A percentile compares a stretch with the other conserved stretches of the same genome.
Conservation (phyloP, 768 basidiomycete genomes). For the Trametes cinnabarina region DNA sequence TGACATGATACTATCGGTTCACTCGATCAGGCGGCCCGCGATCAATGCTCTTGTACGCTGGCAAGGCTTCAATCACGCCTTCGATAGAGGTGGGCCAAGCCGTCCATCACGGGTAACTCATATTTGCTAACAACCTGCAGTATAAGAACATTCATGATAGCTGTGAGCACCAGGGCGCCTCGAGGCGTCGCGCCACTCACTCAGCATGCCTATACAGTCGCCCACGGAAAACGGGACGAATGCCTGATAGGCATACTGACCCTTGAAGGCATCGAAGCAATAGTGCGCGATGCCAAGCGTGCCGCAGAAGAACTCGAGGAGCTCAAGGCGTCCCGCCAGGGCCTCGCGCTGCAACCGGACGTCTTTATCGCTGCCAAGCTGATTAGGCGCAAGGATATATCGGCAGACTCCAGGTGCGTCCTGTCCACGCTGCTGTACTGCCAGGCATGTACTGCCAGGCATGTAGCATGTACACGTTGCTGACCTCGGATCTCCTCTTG, state of each 20-base stretch:
- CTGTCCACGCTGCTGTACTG: not conserved
- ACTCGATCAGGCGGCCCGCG: slow-evolving; percentile 4
- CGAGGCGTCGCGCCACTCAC: too few species aligned
- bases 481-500: too few species aligned
- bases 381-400: slow-evolving; percentile 13
- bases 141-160: slow-evolving; percentile 25
- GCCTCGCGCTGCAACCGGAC: slow-evolving; percentile 22
- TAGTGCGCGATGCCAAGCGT: slow-evolving; percentile 21
- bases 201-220: slow-evolving; percentile 2
- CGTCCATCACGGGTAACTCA: not conserved
- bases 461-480: too few species aligned
- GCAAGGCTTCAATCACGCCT: slow-evolving; percentile 23
- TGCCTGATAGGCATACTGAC: slow-evolving; percentile 22
- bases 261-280: slow-evolving; percentile 18
- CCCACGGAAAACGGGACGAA: slow-evolving; percentile 23
- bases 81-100: slow-evolving; percentile 19
- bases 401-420: slow-evolving; percentile 19
- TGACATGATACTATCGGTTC: too few species aligned
- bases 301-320: slow-evolving; percentile 18
- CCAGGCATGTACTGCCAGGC: too few species aligned
- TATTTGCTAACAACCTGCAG: not conserved
- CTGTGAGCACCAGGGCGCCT: too few species aligned
- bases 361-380: slow-evolving; percentile 21
- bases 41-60: slow-evolving; percentile 24
- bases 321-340: slow-evolving; percentile 22